Conservation (phyloP, 2,329 filamentous ascomycete genomes). For the Dendrostoma leiphaemia region DNA sequence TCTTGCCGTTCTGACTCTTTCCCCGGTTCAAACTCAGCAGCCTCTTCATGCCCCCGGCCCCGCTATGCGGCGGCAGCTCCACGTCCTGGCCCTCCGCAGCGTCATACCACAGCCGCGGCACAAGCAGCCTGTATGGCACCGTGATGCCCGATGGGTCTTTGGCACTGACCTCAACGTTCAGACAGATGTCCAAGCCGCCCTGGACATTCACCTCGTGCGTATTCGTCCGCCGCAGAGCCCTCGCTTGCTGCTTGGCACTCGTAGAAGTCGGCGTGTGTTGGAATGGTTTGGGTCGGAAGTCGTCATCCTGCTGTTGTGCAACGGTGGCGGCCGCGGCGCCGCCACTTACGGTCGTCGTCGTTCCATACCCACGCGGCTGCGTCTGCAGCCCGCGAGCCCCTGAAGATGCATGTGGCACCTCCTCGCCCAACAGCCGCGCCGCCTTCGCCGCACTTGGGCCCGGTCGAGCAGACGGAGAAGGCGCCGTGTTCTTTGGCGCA, state of each 20-base stretch:
- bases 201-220: slow-evolving; percentile 70
- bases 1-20: slow-evolving; percentile 13
- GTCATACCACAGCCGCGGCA: slow-evolving; percentile 73
- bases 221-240: slow-evolving; percentile 42
- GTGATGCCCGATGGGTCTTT: slow-evolving; percentile 87
- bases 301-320: slow-evolving; percentile 17
- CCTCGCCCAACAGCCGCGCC: slow-evolving; percentile 13
- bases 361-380: slow-evolving; percentile 7
- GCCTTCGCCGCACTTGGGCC: slow-evolving; percentile 13
- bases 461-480: slow-evolving; percentile 15
- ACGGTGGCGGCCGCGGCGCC: background rate
- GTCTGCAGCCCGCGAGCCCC: background rate
- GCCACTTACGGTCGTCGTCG: background rate
- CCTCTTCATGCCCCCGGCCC: slow-evolving; percentile 11
- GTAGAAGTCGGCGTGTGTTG: slow-evolving; percentile 70
- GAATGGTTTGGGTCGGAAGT: slow-evolving; percentile 42
- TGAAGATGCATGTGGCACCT: slow-evolving; percentile 7
- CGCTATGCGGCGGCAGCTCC: slow-evolving; percentile 10
- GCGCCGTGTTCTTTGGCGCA: slow-evolving; percentile 24
- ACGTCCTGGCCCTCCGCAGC: slow-evolving; percentile 24
- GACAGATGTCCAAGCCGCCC: slow-evolving; percentile 78
- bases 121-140: slow-evolving; percentile 78
- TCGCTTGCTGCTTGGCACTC: slow-evolving; percentile 54
- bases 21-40: slow-evolving; percentile 16
- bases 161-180: slow-evolving; percentile 87